Evolutionary conservation across 2,329 filamentous ascomycete species (phyloP), one percentile per base, ranked within the genome.

Genomic region (Scedosporium boydii): DNA sequence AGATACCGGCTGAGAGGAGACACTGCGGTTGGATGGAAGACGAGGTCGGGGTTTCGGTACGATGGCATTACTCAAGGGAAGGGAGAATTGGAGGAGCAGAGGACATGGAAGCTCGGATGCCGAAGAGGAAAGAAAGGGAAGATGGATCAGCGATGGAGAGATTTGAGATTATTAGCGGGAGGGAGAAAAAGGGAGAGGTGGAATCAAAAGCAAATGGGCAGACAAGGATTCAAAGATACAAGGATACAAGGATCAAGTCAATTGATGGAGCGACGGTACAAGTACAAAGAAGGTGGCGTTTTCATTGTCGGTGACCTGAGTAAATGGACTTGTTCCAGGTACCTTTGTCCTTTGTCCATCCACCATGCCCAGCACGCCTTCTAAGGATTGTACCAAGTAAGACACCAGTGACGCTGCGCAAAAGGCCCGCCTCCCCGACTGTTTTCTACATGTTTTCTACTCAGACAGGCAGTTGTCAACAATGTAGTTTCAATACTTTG

Each of bases 181-280:
- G 57, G 16, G 27, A 60, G 63, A 58, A 59, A 44, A n/a, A 58
- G 58, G n/a, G 63, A 58, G 48, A 42, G 59, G 53, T 27, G 62
- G 61, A 55, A 55, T 55, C 51, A 23, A 55, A 55, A 55, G 44
- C n/a, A 48, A 55, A 27, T 38, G 34, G 34, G 34, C 34, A 10
- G 34, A 38, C 34, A 38, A 14, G 34, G 34, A 38, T 38, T 12
- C 34, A 38, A 38, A 38, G 34, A 38, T 38, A 38, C 34, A 38
- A 38, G 10, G 34, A 38, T 38, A 38, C 34, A 38, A 38, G 34
- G 34, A 38, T 38, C 34, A 38, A 38, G 27, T 10, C 10, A 38
- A 38, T 55, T 23, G 51, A 55, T 27, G 51, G 16, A 55, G 21
- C 21, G 23, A 23, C 14, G 23, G 51, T 16, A 55, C 51, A 27